Evolutionary conservation across 768 basidiomycete genomes (phyloP).

Genomic region (Auriscalpium orientale): DNA sequence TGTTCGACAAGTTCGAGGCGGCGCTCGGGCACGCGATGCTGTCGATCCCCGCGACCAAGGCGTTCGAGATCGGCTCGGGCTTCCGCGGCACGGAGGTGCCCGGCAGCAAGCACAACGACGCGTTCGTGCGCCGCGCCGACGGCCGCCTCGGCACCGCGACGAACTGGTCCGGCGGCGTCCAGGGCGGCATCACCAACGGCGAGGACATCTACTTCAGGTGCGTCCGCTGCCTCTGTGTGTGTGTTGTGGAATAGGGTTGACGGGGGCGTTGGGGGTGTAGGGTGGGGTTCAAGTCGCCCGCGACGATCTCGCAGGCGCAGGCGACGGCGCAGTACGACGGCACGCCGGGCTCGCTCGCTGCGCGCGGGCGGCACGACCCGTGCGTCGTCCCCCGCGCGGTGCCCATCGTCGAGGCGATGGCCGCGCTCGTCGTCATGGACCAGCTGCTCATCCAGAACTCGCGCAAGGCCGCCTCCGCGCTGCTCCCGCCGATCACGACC

Average conservation of each 20-base stretch:
- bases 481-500: constrained; percentile 83
- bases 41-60: constrained; percentile 97
- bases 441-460: constrained; percentile 85
- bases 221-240: constrained; percentile 19
- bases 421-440: constrained; percentile 92
- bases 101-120: constrained; percentile 90
- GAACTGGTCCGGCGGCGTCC: constrained; percentile 96
- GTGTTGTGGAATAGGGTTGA: neutral
- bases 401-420: constrained; percentile 98
- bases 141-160: constrained; percentile 77
- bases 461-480: constrained; percentile 59
- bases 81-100: constrained; percentile 92
- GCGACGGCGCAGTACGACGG: constrained; percentile 91
- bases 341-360: constrained; percentile 77
- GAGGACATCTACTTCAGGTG: constrained; percentile 97
- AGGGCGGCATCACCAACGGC: constrained; percentile 96
- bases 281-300: constrained; percentile 96
- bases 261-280: constrained; percentile 31
- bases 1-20: constrained; percentile 98
- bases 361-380: constrained; percentile 92
- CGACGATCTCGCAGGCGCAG: constrained; percentile 92
- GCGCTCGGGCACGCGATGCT: constrained; percentile 96
- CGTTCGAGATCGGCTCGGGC: constrained; percentile 95
- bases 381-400: constrained; percentile 97
- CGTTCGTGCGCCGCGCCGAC: constrained; percentile 57